Conservation (phyloP, 2,329 filamentous ascomycete species). For the Penicillium decumbens region DNA sequence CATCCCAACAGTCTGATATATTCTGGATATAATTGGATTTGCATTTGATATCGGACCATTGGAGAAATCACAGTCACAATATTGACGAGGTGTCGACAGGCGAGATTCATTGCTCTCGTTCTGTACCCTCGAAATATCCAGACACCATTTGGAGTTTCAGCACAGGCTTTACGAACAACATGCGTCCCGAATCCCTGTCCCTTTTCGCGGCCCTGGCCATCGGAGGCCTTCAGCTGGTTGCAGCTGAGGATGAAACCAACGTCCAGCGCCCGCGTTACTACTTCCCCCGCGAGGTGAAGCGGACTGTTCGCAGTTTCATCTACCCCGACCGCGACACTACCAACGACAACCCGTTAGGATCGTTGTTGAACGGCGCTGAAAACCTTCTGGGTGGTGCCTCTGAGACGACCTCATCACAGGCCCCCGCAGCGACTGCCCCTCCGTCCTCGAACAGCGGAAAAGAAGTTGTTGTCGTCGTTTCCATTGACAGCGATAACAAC, state of each 20-base stretch:
- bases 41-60: not conserved
- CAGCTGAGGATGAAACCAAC: conserved; percentile 24
- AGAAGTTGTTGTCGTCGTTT: conserved; percentile 21
- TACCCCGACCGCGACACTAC: not conserved
- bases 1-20: conserved; percentile 8
- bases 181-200: conserved; percentile 30
- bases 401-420: not conserved
- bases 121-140: conserved; percentile 14
- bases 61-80: not conserved
- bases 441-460: conserved; percentile 6
- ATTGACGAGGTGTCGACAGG: conserved; percentile 16
- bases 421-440: not conserved
- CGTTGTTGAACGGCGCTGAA: conserved; percentile 1
- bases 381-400: not conserved
- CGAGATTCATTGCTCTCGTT: conserved; percentile 16
- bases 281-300: conserved; percentile 33
- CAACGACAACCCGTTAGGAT: not conserved
- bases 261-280: conserved; percentile 35
- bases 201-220: conserved; percentile 33
- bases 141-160: conserved; percentile 4
- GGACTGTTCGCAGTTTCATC: conserved; percentile 13
- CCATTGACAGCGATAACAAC: conserved; percentile 15
- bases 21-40: not conserved
- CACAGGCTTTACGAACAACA: conserved; percentile 19
- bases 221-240: conserved; percentile 32